Conservation (phyloP, 1,284 basidiomycete species). For the Apiotrichum siamense region DNA sequence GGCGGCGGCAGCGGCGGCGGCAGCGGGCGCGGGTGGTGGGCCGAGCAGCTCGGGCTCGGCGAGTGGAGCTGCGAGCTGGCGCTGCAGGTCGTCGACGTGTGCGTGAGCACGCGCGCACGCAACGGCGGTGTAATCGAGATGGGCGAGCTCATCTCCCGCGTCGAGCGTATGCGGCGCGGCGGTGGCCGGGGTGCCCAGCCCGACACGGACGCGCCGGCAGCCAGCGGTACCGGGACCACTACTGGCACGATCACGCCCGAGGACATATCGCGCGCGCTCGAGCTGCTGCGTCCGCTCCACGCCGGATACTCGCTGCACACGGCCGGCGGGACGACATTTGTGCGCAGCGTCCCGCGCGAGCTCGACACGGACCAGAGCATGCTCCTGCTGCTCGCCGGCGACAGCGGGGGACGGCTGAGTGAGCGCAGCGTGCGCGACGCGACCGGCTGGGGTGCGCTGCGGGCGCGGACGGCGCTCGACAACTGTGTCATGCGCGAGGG, state of each 20-base stretch:
- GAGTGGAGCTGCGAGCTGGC: conserved; percentile 96
- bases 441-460: conserved; percentile 70
- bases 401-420: conserved; percentile 54
- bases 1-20: conserved; percentile 45
- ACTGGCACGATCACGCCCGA: conserved; percentile 61
- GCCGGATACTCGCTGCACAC: conserved; percentile 77
- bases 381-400: conserved; percentile 66
- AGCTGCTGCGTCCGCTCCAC: conserved; percentile 76
- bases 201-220: conserved; percentile 47
- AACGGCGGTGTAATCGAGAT: conserved; percentile 92
- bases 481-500: conserved; percentile 88
- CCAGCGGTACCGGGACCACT: background rate
- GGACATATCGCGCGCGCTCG: conserved; percentile 79
- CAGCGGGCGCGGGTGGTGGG: conserved; percentile 58
- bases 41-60: conserved; percentile 71
- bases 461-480: conserved; percentile 71
- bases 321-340: conserved; percentile 22
- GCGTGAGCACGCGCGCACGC: conserved; percentile 75
- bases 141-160: conserved; percentile 70
- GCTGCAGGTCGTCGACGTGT: conserved; percentile 95
- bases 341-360: conserved; percentile 52
- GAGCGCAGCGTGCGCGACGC: conserved; percentile 55
- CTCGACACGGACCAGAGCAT: conserved; percentile 74
- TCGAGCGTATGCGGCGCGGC: conserved; percentile 68
- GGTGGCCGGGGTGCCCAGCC: no score